Percentiles rank a stretch among this genome's conserved stretches.
Evolutionary conservation across 495 filamentous ascomycete genomes (phyloP).

Genomic region (Aspergillus asperescens): DNA sequence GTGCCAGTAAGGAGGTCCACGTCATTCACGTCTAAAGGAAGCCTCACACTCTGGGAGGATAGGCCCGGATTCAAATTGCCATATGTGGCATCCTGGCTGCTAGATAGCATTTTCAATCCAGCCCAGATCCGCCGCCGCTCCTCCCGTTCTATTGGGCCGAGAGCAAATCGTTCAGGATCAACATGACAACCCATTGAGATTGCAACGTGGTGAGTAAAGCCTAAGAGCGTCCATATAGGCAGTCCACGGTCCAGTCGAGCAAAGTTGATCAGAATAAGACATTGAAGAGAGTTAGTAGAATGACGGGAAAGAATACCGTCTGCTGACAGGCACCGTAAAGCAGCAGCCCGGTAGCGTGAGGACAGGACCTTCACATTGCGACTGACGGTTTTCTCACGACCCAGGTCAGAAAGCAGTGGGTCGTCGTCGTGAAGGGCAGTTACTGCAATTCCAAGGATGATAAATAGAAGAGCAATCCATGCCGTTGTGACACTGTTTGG

Average conservation of each 20-base stretch:
- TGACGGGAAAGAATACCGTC: constrained; percentile 41
- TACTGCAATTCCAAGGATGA: constrained; percentile 39
- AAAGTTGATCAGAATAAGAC: constrained; percentile 41
- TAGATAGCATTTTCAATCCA: constrained; percentile 42
- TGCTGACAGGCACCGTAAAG: constrained; percentile 41
- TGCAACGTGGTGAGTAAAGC: constrained; percentile 44
- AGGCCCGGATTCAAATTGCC: constrained; percentile 27
- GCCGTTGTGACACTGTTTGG: constrained; percentile 35
- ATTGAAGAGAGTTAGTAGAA: constrained; percentile 44
- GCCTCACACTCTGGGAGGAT: constrained; percentile 31
- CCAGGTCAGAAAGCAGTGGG: constrained; percentile 38
- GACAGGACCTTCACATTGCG: constrained; percentile 40
- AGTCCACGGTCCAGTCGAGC: constrained; percentile 39
- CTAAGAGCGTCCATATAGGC: constrained; percentile 38
- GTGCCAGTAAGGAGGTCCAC: constrained; percentile 36
- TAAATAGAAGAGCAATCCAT: constrained; percentile 44
- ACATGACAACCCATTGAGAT: constrained; percentile 46
- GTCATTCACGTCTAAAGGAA: constrained; percentile 43
- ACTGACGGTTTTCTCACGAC: constrained; percentile 36
- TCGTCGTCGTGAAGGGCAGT: constrained; percentile 43
- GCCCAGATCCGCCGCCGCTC: constrained; percentile 45
- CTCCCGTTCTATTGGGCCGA: constrained; percentile 42
- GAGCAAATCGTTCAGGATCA: constrained; percentile 39
- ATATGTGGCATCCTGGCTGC: constrained; percentile 36
- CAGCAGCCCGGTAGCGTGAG: constrained; percentile 39